Conservation (phyloP, 164 flowering plant species). For the Echeveria elegans region DNA sequence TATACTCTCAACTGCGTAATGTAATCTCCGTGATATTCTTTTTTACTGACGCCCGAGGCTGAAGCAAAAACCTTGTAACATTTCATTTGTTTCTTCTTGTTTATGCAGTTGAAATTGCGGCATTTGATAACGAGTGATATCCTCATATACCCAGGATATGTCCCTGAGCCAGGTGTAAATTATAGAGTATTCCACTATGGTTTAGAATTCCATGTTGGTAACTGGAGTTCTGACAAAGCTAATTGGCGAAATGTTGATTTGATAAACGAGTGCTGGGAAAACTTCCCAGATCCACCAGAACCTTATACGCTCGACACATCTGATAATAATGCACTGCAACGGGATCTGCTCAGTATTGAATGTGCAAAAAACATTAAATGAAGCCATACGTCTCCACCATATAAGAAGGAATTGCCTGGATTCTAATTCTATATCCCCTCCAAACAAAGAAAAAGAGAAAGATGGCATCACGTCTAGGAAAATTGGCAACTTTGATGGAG, state of each 20-base stretch:
- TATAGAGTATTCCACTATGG: constrained; percentile 94
- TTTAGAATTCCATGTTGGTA: constrained; percentile 61
- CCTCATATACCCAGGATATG: constrained; percentile 85
- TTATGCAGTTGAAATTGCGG: constrained; percentile 70
- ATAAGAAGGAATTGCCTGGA: constrained; percentile 54
- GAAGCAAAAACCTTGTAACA: not conserved
- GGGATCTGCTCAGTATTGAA: constrained; percentile 78
- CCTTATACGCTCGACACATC: constrained; percentile 44
- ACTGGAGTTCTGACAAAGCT: constrained; percentile 97
- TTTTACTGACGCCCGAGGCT: too few relatives aligned
- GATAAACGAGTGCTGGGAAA: constrained; percentile 84
- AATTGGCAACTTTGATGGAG: constrained; percentile 22
- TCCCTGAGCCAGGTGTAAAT: constrained; percentile 63
- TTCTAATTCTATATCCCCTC: constrained; percentile 24
- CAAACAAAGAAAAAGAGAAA: constrained; percentile 10
- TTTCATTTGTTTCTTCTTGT: not conserved
- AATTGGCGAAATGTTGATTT: constrained; percentile 71
- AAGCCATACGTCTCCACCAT: constrained; percentile 71
- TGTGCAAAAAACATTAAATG: constrained; percentile 63
- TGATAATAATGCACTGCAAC: constrained; percentile 28
- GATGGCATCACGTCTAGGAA: constrained; percentile 26
- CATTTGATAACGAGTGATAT: constrained; percentile 59
- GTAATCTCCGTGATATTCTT: too few relatives aligned
- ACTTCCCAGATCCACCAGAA: constrained; percentile 91
- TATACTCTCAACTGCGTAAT: not conserved